These are phyloP conservation scores for Croton laevigatus DNA, from an alignment of 441 rosid species.

Conservation along the genomic window DNA sequence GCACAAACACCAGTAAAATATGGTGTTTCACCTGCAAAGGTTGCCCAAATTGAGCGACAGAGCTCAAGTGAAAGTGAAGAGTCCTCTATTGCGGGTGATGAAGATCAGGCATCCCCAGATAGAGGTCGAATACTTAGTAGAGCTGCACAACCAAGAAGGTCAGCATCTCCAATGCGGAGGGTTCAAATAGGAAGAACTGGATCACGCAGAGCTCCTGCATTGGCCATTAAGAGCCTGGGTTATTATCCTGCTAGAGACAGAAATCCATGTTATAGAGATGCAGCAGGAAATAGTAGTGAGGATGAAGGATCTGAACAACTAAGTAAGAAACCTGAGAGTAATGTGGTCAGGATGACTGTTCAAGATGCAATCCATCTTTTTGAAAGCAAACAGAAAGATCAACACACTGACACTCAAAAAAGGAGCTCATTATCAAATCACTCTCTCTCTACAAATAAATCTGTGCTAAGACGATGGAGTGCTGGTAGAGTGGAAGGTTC, in stretches of 20 bases:
- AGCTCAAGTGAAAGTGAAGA: slow-evolving; percentile 50
- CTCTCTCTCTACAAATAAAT: slow-evolving; percentile 39
- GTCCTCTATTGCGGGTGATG: slow-evolving; percentile 42
- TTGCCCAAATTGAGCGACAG: slow-evolving; percentile 57
- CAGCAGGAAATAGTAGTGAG: slow-evolving; percentile 33
- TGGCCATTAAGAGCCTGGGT: slow-evolving; percentile 60
- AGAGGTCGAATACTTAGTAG: slow-evolving; percentile 55
- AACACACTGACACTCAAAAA: slow-evolving; percentile 35
- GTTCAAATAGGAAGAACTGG: slow-evolving; percentile 63
- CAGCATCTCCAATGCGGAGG: slow-evolving; percentile 78
- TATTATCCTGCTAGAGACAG: slow-evolving; percentile 49
- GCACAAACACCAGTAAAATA: slow-evolving; percentile 45
- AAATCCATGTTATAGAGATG: slow-evolving; percentile 32
- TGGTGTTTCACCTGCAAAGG: slow-evolving; percentile 61
- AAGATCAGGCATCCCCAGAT: slow-evolving; percentile 39
- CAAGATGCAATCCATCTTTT: slow-evolving; percentile 67
- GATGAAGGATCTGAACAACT: slow-evolving; percentile 45
- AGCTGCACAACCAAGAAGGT: slow-evolving; percentile 60
- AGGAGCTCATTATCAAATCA: slow-evolving; percentile 33
- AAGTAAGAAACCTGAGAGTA: slow-evolving; percentile 39
- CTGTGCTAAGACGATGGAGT: slow-evolving; percentile 76
- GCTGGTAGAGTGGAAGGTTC: slow-evolving; percentile 45
- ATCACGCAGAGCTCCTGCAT: slow-evolving; percentile 51
- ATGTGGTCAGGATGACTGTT: slow-evolving; percentile 49
- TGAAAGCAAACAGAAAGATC: slow-evolving; percentile 59